Conservation (phyloP, 108 stramenopile genomes). For the Pseudonitzschia multistriata region DNA sequence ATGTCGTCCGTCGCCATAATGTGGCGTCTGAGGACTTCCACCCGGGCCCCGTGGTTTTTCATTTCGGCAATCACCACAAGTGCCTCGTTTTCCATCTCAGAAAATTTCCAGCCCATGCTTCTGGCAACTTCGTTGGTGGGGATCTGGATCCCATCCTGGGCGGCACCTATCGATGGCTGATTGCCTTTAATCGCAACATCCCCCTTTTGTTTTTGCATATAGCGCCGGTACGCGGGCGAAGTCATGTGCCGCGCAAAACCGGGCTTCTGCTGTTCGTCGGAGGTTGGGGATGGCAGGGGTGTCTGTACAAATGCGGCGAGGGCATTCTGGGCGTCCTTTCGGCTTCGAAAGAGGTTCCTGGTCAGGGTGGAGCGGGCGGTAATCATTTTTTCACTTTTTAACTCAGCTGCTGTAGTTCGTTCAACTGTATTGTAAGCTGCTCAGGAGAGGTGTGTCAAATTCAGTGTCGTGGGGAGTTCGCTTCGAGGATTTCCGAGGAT, state of each 20-base stretch:
- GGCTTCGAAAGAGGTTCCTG: neutral
- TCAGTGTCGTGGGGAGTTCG: too few species aligned
- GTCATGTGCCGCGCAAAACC: conserved; percentile 4
- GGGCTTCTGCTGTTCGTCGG: too few species aligned
- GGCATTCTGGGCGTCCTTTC: neutral
- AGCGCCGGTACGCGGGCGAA: conserved; percentile 24
- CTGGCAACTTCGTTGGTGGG: conserved; percentile 38
- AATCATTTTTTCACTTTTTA: conserved; percentile 14
- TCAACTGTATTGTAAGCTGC: too few species aligned
- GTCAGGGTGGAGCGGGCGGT: neutral
- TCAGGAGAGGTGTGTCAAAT: too few species aligned
- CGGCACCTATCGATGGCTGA: neutral
- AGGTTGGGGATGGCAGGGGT: neutral
- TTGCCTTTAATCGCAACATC: neutral
- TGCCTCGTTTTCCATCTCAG: conserved; percentile 57
- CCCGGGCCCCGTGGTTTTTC: conserved; percentile 42
- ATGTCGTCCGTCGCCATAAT: conserved; percentile 58
- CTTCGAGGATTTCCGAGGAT: too few species aligned
- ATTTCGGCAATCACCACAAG: conserved; percentile 51
- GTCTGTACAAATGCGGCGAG: neutral
- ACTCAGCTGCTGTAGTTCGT: too few species aligned
- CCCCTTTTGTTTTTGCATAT: neutral
- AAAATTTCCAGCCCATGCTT: conserved; percentile 27
- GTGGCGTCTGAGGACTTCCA: conserved; percentile 59
- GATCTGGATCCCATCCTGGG: neutral